Conservation (phyloP, 2,329 filamentous ascomycete species). For the Cytospora mali region DNA sequence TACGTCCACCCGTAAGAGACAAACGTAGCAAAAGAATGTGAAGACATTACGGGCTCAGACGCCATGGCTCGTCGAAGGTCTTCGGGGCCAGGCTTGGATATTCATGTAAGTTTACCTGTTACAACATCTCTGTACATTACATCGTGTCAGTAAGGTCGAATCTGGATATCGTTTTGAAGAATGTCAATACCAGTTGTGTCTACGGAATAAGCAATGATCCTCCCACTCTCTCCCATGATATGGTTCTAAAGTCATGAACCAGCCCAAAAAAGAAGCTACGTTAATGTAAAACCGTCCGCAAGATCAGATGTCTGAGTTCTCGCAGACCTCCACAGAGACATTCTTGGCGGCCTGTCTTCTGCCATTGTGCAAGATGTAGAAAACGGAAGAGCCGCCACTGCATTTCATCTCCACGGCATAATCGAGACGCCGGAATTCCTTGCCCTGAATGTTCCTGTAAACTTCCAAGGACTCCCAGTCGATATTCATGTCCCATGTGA, state of each 20-base stretch:
- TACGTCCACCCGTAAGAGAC: too few relatives aligned
- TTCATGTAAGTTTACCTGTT: neutral
- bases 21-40: too few relatives aligned
- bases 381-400: constrained; percentile 21
- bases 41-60: neutral
- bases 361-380: constrained; percentile 28
- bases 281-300: neutral
- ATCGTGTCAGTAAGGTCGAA: neutral
- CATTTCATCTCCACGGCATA: constrained; percentile 28
- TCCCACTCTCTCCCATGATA: neutral
- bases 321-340: constrained; percentile 26
- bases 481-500: constrained; percentile 26
- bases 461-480: constrained; percentile 14
- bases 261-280: neutral
- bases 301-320: neutral
- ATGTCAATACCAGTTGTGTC: neutral
- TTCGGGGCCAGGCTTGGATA: too few relatives aligned
- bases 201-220: too few relatives aligned
- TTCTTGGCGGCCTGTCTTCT: constrained; percentile 26
- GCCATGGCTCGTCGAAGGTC: neutral
- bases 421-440: constrained; percentile 15
- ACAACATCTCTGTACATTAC: too few relatives aligned
- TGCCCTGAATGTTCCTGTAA: constrained; percentile 1
- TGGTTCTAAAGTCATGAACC: neutral
- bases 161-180: neutral